Base-by-base conservation (phyloP, 2,329 filamentous ascomycete species). In the Epichloe coenophiala region DNA sequence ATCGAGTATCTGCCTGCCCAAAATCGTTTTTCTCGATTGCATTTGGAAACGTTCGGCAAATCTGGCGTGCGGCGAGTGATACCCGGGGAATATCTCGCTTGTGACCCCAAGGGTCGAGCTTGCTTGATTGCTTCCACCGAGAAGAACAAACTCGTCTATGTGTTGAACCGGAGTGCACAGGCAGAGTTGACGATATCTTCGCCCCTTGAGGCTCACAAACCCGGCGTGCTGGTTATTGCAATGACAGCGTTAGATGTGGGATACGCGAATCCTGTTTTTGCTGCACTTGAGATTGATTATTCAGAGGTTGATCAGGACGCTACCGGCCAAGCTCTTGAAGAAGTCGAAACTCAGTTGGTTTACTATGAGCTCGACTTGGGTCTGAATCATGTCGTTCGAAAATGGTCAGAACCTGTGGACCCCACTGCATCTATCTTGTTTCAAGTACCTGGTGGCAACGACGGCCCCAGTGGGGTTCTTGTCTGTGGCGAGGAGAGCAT, bases 81-180 rank as follows among this genome's bases (percentile, higher is more conserved):
- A 43, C 93, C 94, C 2, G 93, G 94, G 94, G 89, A 99, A 67
- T 98, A 96, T 63, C 78, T 99, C 31, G 93, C 91, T 6, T 88
- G 88, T 48, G 93, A 99, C 62, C 93, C 93, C 31, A 95, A 95
- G 68, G 93, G 93, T 51, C 82, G 93, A 71, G 94, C 94, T 50
- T 95, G 91, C 63, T 77, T 99, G 64, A 87, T 97, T 54, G 89
- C 93, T 9, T 91, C 90, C 5, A 78, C 91, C 50, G 94, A 99
- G 71, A 98, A 98, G 78, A 98, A 97, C 73, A 98, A 98, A 73
- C 84, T 99, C 51, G 93, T 98, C 58, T 99, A 98, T 69, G 91
- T 98, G 61, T 76, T 98, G 58, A 97, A 97, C 68, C 84, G 94
- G 57, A 95, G 95, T 69, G 80, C 89, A 3, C 88, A 97, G 68